Conservation (phyloP, 2,329 filamentous ascomycete genomes). For the Phoma herbarum region DNA sequence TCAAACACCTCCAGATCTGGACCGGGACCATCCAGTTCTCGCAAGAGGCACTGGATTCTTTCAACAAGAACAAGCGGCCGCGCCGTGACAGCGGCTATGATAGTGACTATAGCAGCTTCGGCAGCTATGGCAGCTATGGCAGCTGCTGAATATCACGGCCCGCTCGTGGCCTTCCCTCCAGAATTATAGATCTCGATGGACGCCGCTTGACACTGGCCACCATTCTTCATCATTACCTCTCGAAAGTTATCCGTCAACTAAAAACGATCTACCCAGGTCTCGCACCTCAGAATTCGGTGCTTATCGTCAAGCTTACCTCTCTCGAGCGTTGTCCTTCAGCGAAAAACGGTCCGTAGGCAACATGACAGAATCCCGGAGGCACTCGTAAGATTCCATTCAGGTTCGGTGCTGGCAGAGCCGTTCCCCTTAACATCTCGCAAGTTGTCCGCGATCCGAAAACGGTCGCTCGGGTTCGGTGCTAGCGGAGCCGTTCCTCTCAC, state of each 20-base stretch:
- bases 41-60: slow-evolving; percentile 12
- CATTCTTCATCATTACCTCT: not conserved
- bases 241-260: not conserved
- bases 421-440: no score
- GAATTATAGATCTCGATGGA: not conserved
- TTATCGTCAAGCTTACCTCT: not conserved
- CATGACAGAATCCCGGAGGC: not conserved
- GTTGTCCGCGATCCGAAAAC: no score
- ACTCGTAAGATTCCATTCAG: not conserved
- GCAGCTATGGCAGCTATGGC: not conserved
- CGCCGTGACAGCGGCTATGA: slow-evolving; percentile 4
- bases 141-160: not conserved
- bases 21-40: slow-evolving; percentile 7
- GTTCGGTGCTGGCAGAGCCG: not conserved
- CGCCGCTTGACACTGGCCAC: not conserved
- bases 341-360: not conserved
- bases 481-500: not conserved
- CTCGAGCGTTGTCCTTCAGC: slow-evolving; percentile 5
- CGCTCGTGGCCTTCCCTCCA: not conserved
- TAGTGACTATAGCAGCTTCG: no score
- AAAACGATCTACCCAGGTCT: not conserved
- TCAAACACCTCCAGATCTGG: slow-evolving; percentile 24
- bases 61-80: slow-evolving; percentile 24
- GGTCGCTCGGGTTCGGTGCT: not conserved
- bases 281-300: no score